These are phyloP conservation scores for Brassica balearica DNA, from an alignment of 441 rosid species.

Conservation along the genomic window DNA sequence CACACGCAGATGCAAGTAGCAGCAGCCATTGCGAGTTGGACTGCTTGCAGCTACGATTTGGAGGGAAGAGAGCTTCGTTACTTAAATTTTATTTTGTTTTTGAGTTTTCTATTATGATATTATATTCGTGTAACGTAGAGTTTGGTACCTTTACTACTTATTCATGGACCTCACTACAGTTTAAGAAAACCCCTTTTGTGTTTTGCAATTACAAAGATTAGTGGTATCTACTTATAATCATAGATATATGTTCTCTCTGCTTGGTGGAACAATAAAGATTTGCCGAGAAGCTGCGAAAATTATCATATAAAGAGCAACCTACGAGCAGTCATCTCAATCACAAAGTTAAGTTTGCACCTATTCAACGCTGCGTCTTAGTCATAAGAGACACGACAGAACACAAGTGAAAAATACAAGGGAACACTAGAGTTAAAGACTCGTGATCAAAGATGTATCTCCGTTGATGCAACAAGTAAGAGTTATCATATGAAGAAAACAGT, in stretches of 20 bases:
- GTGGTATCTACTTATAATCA: neutral
- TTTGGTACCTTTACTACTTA: conserved; percentile 29
- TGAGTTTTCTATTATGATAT: conserved; percentile 25
- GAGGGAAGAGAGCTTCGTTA: conserved; percentile 19
- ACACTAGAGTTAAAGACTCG: conserved; percentile 8
- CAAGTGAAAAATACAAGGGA: neutral
- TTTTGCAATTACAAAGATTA: conserved; percentile 30
- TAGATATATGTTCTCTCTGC: neutral
- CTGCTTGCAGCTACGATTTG: conserved; percentile 16
- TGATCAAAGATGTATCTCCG: neutral
- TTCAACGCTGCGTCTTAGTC: conserved; percentile 45
- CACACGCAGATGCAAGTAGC: conserved; percentile 29
- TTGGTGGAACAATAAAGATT: neutral
- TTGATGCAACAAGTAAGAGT: conserved; percentile 16
- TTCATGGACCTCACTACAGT: conserved; percentile 40
- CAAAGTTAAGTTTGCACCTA: conserved; percentile 15
- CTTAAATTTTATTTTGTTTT: conserved; percentile 25
- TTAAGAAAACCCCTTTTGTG: neutral
- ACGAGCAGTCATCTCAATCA: neutral
- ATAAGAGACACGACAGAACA: conserved; percentile 45
- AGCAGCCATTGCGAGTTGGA: conserved; percentile 2
- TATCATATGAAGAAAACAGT: neutral
- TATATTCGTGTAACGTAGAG: conserved; percentile 36
- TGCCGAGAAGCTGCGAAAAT: neutral
- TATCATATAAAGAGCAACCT: neutral